These are phyloP conservation scores for Hygrophorus russula DNA, from an alignment of 768 basidiomycete species.

Conservation along the genomic window DNA sequence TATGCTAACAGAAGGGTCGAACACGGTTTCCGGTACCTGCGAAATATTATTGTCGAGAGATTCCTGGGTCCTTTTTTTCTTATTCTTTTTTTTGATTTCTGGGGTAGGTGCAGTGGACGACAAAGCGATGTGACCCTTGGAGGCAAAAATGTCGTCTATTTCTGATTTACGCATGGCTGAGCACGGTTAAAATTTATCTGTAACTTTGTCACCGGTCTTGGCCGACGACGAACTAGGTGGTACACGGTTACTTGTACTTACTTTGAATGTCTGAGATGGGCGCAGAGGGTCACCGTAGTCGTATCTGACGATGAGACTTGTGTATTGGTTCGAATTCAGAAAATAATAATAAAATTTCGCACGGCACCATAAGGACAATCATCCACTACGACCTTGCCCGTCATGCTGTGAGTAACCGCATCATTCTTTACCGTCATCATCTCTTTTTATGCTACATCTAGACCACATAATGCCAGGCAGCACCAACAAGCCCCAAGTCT, in stretches of 20 bases:
- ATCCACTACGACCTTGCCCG: no score
- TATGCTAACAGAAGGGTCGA: constrained; percentile 45
- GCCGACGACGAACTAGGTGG: no score
- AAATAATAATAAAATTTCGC: no score
- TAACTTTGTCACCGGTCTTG: no score
- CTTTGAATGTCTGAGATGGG: no score
- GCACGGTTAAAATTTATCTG: constrained; percentile 6
- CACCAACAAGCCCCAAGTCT: constrained; percentile 18
- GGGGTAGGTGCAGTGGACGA: no score
- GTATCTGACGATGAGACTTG: no score
- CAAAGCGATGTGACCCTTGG: constrained; percentile 20
- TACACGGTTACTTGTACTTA: no score
- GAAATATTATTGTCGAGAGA: background rate
- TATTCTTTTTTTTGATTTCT: constrained; percentile 33
- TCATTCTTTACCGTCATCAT: constrained; percentile 9
- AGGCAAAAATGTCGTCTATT: constrained; percentile 79
- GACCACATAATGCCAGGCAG: constrained; percentile 32
- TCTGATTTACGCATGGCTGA: constrained; percentile 45
- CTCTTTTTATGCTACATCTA: constrained; percentile 7
- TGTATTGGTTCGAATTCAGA: no score
- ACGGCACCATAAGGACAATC: no score
- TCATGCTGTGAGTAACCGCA: constrained; percentile 22
- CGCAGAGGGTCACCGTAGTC: no score
- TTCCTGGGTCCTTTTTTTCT: constrained; percentile 23
- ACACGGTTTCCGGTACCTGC: constrained; percentile 45